Percentiles rank a stretch among this genome's conserved stretches.
phyloP scores from a whole-genome alignment of 495 filamentous ascomycete genomes.

The Letharia columbiana region DNA sequence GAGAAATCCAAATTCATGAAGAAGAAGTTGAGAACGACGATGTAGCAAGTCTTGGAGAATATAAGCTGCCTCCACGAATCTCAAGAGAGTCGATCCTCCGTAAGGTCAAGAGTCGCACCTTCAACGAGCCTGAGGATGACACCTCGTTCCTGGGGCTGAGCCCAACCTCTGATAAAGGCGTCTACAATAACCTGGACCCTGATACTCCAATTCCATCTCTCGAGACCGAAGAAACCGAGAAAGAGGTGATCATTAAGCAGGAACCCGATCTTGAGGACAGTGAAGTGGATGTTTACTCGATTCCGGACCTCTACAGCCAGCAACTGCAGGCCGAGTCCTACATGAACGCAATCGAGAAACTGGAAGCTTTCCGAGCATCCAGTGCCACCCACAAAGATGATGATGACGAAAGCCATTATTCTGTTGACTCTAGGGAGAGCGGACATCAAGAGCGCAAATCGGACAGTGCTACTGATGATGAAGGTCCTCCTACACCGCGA shows the following conservation, averaged over 20 bases:
- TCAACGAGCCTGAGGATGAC: slow-evolving; percentile 46
- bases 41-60: slow-evolving; percentile 48
- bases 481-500: slow-evolving; percentile 32
- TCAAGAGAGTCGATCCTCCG: slow-evolving; percentile 89
- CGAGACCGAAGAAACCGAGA: slow-evolving; percentile 46
- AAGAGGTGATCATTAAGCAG: slow-evolving; percentile 57
- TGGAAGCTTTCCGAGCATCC: slow-evolving; percentile 39
- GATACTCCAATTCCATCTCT: slow-evolving; percentile 77
- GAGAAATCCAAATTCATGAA: slow-evolving; percentile 34
- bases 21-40: slow-evolving; percentile 40
- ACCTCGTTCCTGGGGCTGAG: slow-evolving; percentile 50
- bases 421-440: slow-evolving; percentile 31
- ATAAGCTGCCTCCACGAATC: slow-evolving; percentile 64
- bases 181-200: slow-evolving; percentile 54
- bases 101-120: slow-evolving; percentile 58
- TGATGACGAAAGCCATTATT: slow-evolving; percentile 46
- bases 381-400: slow-evolving; percentile 35
- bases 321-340: slow-evolving; percentile 35
- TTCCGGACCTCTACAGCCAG: slow-evolving; percentile 49
- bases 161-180: slow-evolving; percentile 41
- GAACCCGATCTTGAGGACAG: slow-evolving; percentile 49
- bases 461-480: slow-evolving; percentile 24
- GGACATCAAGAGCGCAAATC: slow-evolving; percentile 21
- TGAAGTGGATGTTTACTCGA: slow-evolving; percentile 60
- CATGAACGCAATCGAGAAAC: slow-evolving; percentile 40